Base-by-base conservation (phyloP, 2,329 filamentous ascomycete genomes). In the Aspergillus cejpii region DNA sequence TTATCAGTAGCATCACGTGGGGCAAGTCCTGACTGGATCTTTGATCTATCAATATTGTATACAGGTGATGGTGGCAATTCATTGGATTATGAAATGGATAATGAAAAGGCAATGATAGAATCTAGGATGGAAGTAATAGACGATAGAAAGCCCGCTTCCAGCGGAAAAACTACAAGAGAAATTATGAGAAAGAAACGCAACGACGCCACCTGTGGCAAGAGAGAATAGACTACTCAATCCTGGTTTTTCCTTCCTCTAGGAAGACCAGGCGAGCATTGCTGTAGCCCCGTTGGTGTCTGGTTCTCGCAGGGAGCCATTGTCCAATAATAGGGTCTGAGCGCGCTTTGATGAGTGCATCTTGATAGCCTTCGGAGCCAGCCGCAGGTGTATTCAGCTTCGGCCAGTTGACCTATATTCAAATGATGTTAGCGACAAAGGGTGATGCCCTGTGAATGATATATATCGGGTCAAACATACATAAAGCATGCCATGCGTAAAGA, bases 171-270 rank as follows among this genome's bases (percentile, higher is more conserved):
- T 34, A 34, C 31, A 34, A 24, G 15, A 34, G n/a, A n/a, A n/a
- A n/a, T n/a, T n/a, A n/a, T n/a, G n/a, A 45, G 36, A 45, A 45
- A 33, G 33, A 44, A 42, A 55, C 39, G 19, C 19, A 44, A 19
- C 37, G 42, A 39, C 10, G 41, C 42, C 19, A 6, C 17, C 3
- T 5, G n/a, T 34, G 31, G 27, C 27, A 38, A 44, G 49, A 47
- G 14, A 14, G 44, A 43, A 43, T 47, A 47, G 48, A 47, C 50
- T 64, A 73, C 53, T 98, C 92, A 61, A 94, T 94, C 65, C 92
- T 87, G 79, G 96, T 98, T 78, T 98, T 98, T 42, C 92, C 92
- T 70, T 98, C 92, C 67, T 98, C 92, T 43, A 94, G 80, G 56
- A 85, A 92, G 24, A 87, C 78, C 56, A 94, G 83, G 50, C 87